Percentiles rank a stretch among this genome's conserved stretches.
These are phyloP conservation scores for Penicillium parvum DNA, from an alignment of 495 filamentous ascomycete genomes.

Conservation along the genomic window DNA sequence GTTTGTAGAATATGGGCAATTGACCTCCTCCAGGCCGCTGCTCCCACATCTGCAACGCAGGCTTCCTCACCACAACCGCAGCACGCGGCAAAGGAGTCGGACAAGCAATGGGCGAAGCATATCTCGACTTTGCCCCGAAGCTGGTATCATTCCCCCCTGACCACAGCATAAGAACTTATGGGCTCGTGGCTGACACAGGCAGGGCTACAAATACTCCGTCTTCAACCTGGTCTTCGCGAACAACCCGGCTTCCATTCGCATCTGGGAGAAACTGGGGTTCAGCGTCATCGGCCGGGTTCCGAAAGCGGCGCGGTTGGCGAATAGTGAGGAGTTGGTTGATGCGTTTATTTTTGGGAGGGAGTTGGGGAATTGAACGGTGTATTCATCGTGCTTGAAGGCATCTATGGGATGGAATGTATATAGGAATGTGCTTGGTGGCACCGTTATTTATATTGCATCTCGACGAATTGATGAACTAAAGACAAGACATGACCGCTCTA, in stretches of 20 bases:
- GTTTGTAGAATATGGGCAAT: conserved; percentile 8
- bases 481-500: no score
- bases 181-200: no score
- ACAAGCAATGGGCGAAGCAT: conserved; percentile 83
- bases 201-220: conserved; percentile 92
- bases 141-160: conserved; percentile 47
- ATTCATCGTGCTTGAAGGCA: background rate
- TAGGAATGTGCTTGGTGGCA: background rate
- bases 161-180: no score
- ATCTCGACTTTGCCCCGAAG: conserved; percentile 88
- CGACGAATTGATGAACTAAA: conserved; percentile 6
- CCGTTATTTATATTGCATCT: conserved; percentile 5
- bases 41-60: conserved; percentile 86
- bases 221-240: conserved; percentile 99
- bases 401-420: background rate
- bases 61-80: conserved; percentile 82
- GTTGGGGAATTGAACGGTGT: conserved; percentile 17
- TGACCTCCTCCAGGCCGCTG: conserved; percentile 42
- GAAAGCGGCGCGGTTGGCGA: conserved; percentile 36
- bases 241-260: conserved; percentile 86
- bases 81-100: conserved; percentile 86
- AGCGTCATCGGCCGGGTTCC: conserved; percentile 84
- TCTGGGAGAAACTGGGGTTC: conserved; percentile 96
- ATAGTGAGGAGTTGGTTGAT: conserved; percentile 43
- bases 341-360: conserved; percentile 45